Conservation (phyloP, 225 moss, liverwort and hornwort genomes). For the Pseudoscleropodium purum region DNA sequence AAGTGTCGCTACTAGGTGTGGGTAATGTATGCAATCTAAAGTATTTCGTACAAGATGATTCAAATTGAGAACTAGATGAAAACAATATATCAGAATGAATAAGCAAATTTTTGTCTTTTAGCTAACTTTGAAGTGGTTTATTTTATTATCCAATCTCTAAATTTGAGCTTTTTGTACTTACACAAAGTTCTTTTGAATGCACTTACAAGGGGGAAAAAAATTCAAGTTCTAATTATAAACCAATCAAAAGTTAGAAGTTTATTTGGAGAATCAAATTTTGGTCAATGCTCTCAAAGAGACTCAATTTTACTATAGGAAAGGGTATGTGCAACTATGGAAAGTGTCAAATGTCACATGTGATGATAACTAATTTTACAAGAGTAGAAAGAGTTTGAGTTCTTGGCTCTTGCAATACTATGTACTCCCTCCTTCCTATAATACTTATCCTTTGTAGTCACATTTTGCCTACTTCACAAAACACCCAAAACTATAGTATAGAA, state of each 20-base stretch:
- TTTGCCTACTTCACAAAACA: too few species aligned
- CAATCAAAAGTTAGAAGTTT: too few species aligned
- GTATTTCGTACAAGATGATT: not conserved
- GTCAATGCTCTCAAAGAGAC: not conserved
- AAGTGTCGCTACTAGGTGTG: not conserved
- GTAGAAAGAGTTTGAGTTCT: not conserved
- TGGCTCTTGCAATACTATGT: not conserved
- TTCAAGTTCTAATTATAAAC: too few species aligned
- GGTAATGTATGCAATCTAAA: not conserved
- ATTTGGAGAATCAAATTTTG: too few species aligned
- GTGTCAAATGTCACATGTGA: not conserved
- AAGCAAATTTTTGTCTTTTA: not conserved
- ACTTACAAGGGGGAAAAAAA: too few species aligned
- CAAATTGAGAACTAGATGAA: not conserved
- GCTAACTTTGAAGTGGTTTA: too few species aligned
- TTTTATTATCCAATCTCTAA: too few species aligned
- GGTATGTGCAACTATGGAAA: not conserved
- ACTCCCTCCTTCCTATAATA: not conserved
- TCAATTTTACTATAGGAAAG: not conserved
- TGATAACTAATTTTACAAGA: too few species aligned
- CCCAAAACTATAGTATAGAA: too few species aligned
- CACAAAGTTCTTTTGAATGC: too few species aligned
- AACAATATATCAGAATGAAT: not conserved
- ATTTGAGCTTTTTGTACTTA: too few species aligned
- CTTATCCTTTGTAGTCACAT: too few species aligned